Evolutionary conservation across 805 yeast species (phyloP).

Genomic region (Candida taoyuanica): DNA sequence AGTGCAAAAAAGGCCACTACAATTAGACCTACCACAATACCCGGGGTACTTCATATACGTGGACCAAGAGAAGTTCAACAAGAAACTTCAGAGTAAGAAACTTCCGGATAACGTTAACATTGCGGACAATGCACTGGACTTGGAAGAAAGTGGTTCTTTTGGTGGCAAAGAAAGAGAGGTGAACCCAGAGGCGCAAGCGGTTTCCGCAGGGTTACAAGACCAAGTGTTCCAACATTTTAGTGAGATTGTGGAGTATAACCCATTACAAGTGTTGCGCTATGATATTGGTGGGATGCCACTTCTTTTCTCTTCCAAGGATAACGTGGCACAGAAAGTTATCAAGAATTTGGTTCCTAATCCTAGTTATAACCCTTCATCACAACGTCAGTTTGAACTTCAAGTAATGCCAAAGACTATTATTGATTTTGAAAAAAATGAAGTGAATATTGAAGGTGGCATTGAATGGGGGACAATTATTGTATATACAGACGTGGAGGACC

Average conservation of each 20-base stretch:
- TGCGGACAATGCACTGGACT: constrained; percentile 44
- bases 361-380: constrained; percentile 53
- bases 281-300: constrained; percentile 77
- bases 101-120: constrained; percentile 52
- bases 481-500: constrained; percentile 70
- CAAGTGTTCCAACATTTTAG: constrained; percentile 75
- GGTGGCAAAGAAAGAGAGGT: constrained; percentile 17
- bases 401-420: constrained; percentile 91
- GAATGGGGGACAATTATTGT: constrained; percentile 95
- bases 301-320: constrained; percentile 58
- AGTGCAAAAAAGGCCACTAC: constrained; percentile 17
- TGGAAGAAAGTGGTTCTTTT: constrained; percentile 33
- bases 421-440: constrained; percentile 58
- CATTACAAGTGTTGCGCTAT: constrained; percentile 82
- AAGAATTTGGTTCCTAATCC: constrained; percentile 49
- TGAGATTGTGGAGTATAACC: constrained; percentile 71
- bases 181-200: constrained; percentile 42
- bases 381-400: constrained; percentile 76
- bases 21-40: constrained; percentile 39
- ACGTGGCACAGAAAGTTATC: constrained; percentile 40
- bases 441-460: constrained; percentile 66
- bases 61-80: constrained; percentile 62
- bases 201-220: constrained; percentile 51
- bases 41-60: constrained; percentile 68
- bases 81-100: constrained; percentile 35